Evolutionary conservation across 768 basidiomycete genomes (phyloP), one percentile per base, ranked within the genome.

Genomic region (Lentinula sp.): DNA sequence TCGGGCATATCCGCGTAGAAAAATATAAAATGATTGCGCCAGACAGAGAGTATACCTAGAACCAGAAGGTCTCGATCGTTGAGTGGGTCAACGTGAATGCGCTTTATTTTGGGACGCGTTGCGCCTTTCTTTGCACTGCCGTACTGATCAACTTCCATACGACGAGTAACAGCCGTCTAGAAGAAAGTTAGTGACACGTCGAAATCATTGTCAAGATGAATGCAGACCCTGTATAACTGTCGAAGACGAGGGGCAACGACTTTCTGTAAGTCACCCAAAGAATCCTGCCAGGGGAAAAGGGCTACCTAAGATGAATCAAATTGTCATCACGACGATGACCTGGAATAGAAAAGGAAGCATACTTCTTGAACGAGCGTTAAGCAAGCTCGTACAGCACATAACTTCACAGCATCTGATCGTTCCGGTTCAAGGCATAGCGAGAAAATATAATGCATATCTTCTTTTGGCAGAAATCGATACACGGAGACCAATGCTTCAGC

Each of bases 341-440:
- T 13, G 3, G 43, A 39, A 10, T 63, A 35, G 13, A 37, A n/a
- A 20, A n/a, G 28, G 8, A 32, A 56, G 15, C 66, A 74, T 67
- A 86, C 88, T 77, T 95, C 91, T 57, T 84, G 78, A 6, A 81
- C 75, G 36, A 93, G 69, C 0, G 85, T 89, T 43, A 90, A 72
- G 65, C 82, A 86, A 2, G 93, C 90, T 63, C 87, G 85, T 58
- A 94, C 78, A 2, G 81, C 93, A 61, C 84, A 84, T 10, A 88
- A 83, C 76, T 94, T 94, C 65, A 91, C 84, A 1, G 88, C 87
- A 28, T 93, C 90, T 0, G 90, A 88, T 35, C 88, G 82, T 66
- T 92, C 89, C 8, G 91, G 84, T 59, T 88, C 85, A 45, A 93
- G 69, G 63, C 91, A 90, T 13, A 77, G 76, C 20, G 75, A 67